phyloP scores from a whole-genome alignment of 2,329 filamentous ascomycete genomes.

The Capronia coronata region DNA sequence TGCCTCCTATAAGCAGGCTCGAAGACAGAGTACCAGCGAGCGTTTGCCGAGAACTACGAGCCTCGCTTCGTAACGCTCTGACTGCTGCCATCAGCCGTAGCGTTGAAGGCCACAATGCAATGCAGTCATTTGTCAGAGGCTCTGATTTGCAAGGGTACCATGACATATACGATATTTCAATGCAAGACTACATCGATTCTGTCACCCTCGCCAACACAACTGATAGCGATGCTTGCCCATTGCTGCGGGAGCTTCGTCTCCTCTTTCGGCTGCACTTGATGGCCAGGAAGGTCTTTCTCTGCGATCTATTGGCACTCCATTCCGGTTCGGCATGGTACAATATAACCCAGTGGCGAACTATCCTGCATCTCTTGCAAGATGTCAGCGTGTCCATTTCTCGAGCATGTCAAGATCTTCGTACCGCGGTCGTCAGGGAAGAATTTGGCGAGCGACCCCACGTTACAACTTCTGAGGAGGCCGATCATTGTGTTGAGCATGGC shows the following conservation, averaged over 20 bases:
- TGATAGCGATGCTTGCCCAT: slow-evolving; percentile 70
- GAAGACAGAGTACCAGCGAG: slow-evolving; percentile 75
- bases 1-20: slow-evolving; percentile 86
- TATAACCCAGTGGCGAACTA: slow-evolving; percentile 47
- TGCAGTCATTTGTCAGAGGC: slow-evolving; percentile 69
- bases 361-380: slow-evolving; percentile 67
- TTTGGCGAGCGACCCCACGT: slow-evolving; percentile 9
- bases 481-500: slow-evolving; percentile 4
- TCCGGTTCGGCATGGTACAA: slow-evolving; percentile 47
- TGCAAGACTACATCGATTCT: slow-evolving; percentile 66
- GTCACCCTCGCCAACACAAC: slow-evolving; percentile 56
- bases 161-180: slow-evolving; percentile 76
- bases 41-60: slow-evolving; percentile 73
- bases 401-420: slow-evolving; percentile 13
- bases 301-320: slow-evolving; percentile 80
- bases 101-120: slow-evolving; percentile 59
- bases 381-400: slow-evolving; percentile 46
- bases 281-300: slow-evolving; percentile 76
- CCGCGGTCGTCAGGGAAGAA: slow-evolving; percentile 18
- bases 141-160: slow-evolving; percentile 86
- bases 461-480: slow-evolving; percentile 1
- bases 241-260: slow-evolving; percentile 72
- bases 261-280: slow-evolving; percentile 74
- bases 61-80: slow-evolving; percentile 64
- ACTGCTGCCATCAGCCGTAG: slow-evolving; percentile 65